A percentile compares a stretch with the other conserved stretches of the same genome.
phyloP scores from a whole-genome alignment of 2,329 filamentous ascomycete species.

The Diaporthe amygdali region DNA sequence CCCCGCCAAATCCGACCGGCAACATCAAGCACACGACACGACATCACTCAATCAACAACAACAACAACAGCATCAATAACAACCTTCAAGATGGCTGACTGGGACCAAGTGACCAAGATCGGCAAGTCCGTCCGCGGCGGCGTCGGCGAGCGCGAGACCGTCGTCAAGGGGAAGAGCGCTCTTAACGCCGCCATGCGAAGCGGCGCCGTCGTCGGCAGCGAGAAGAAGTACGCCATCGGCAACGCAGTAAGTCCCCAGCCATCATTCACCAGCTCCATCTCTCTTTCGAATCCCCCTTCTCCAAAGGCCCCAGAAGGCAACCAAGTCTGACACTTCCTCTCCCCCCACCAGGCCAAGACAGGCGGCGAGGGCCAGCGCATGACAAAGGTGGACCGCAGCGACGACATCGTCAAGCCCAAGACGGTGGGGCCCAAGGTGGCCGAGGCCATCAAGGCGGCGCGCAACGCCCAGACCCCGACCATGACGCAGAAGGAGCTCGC shows the following conservation, averaged over 20 bases:
- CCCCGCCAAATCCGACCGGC: slow-evolving; percentile 10
- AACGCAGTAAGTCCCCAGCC: slow-evolving; percentile 70
- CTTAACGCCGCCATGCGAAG: slow-evolving; percentile 89
- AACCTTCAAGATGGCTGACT: slow-evolving; percentile 71
- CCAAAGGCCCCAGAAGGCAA: background rate
- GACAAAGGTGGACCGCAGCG: slow-evolving; percentile 95
- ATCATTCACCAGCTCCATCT: background rate
- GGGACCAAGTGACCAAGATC: slow-evolving; percentile 91
- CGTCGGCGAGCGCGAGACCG: slow-evolving; percentile 76
- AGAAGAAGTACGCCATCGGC: slow-evolving; percentile 85
- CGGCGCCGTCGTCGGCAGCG: slow-evolving; percentile 78
- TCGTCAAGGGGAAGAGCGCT: slow-evolving; percentile 81
- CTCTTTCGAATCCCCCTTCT: too few relatives aligned
- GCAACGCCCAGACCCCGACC: slow-evolving; percentile 84
- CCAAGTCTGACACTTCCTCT: slow-evolving; percentile 34
- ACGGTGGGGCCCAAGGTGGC: slow-evolving; percentile 83
- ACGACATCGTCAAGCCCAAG: slow-evolving; percentile 98
- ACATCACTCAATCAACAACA: slow-evolving; percentile 1
- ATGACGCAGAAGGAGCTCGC: slow-evolving; percentile 93
- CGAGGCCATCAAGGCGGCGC: slow-evolving; percentile 79
- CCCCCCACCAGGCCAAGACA: slow-evolving; percentile 41
- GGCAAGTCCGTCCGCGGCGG: slow-evolving; percentile 82
- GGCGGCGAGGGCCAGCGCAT: slow-evolving; percentile 87
- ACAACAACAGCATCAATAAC: slow-evolving; percentile 28
- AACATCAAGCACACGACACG: slow-evolving; percentile 20